Conservation (phyloP, 352 stramenopile species). For the Pythium periplocum region DNA sequence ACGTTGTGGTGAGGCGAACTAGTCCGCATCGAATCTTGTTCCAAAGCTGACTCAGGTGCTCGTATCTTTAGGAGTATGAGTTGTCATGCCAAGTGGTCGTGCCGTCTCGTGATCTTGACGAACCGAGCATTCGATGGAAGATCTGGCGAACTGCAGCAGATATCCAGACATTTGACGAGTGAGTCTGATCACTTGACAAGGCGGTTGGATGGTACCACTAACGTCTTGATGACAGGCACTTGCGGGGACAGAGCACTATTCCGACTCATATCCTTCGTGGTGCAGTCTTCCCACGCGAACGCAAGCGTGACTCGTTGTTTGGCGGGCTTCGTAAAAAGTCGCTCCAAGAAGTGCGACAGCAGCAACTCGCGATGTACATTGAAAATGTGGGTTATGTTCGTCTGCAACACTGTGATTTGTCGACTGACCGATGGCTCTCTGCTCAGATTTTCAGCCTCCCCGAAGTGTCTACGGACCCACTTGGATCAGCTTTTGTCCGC, state of each 20-base stretch:
- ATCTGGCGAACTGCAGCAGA: conserved; percentile 66
- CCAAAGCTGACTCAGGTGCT: too few relatives aligned
- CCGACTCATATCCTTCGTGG: too few relatives aligned
- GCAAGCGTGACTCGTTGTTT: conserved; percentile 72
- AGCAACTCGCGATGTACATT: conserved; percentile 70
- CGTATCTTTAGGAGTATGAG: conserved; percentile 50
- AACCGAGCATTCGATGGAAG: conserved; percentile 76
- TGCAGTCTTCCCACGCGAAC: conserved; percentile 45
- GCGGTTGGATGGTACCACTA: too few relatives aligned
- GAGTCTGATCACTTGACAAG: conserved; percentile 6
- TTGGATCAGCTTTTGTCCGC: conserved; percentile 36
- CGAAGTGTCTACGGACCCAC: conserved; percentile 32
- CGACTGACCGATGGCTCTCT: conserved; percentile 4
- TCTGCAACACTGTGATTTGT: background rate
- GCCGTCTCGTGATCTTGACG: conserved; percentile 39
- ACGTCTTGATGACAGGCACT: too few relatives aligned
- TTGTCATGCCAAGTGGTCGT: conserved; percentile 66
- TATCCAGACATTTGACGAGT: conserved; percentile 71
- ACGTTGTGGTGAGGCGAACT: conserved; percentile 31
- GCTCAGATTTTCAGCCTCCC: conserved; percentile 49
- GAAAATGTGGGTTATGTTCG: conserved; percentile 21
- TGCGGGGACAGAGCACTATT: too few relatives aligned
- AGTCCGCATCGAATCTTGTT: too few relatives aligned
- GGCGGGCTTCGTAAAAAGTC: conserved; percentile 62
- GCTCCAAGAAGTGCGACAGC: conserved; percentile 57